These are phyloP conservation scores for Polygonum maritimum DNA, from an alignment of 148 eudicot genomes.

Conservation along the genomic window DNA sequence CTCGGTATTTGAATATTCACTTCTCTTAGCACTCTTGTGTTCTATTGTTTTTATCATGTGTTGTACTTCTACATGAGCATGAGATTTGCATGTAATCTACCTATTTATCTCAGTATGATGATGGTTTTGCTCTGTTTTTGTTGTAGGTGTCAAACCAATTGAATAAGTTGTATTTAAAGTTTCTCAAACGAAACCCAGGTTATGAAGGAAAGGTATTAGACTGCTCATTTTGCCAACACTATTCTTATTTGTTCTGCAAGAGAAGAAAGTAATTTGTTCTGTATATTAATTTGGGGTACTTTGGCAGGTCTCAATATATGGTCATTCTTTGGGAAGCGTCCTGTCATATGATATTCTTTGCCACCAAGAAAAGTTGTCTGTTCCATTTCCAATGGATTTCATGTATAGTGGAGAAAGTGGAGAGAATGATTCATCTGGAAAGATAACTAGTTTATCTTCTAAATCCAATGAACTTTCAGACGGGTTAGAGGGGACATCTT, in stretches of 20 bases:
- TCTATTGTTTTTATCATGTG: neutral
- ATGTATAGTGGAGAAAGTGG: slow-evolving; percentile 36
- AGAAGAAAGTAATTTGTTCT: neutral
- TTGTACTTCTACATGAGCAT: neutral
- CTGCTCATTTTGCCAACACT: slow-evolving; percentile 8
- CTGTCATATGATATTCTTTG: slow-evolving; percentile 93
- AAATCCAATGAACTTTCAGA: slow-evolving; percentile 4
- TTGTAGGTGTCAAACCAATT: slow-evolving; percentile 82
- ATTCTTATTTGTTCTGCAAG: neutral
- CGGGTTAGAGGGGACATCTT: neutral
- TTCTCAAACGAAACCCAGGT: slow-evolving; percentile 88
- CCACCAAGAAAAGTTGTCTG: slow-evolving; percentile 76
- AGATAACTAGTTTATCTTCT: slow-evolving; percentile 18
- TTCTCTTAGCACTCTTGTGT: neutral
- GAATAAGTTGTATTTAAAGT: slow-evolving; percentile 75
- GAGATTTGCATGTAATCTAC: neutral
- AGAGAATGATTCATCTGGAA: slow-evolving; percentile 21
- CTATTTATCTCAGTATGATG: neutral
- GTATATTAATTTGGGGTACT: neutral
- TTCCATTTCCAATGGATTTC: slow-evolving; percentile 79
- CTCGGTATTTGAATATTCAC: slow-evolving; percentile 43
- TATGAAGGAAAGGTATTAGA: slow-evolving; percentile 87
- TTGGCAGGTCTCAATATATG: slow-evolving; percentile 80
- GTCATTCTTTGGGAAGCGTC: slow-evolving; percentile 95
- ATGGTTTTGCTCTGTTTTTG: neutral